These are phyloP conservation scores for Oleoguttula mirabilis DNA, from an alignment of 495 filamentous ascomycete genomes.

Conservation along the genomic window DNA sequence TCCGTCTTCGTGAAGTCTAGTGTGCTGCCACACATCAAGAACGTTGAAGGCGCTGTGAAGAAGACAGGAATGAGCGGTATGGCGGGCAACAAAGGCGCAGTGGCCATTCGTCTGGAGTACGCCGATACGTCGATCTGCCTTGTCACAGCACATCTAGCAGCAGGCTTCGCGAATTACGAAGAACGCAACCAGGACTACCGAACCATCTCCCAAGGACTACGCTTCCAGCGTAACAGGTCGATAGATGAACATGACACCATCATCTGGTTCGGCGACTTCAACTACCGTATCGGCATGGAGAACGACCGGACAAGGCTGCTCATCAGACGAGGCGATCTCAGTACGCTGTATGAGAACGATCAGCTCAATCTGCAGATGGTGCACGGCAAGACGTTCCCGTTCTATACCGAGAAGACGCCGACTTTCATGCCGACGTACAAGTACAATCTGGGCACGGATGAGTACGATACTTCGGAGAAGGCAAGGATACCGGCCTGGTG, in stretches of 20 bases:
- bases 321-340: conserved; percentile 55
- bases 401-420: conserved; percentile 77
- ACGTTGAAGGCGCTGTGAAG: conserved; percentile 90
- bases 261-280: conserved; percentile 98
- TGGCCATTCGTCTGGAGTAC: conserved; percentile 91
- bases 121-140: conserved; percentile 91
- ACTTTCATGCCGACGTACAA: conserved; percentile 89
- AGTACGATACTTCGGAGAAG: conserved; percentile 92
- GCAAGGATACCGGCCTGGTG: conserved; percentile 93
- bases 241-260: conserved; percentile 89
- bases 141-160: conserved; percentile 91
- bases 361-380: conserved; percentile 97
- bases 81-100: conserved; percentile 95
- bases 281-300: conserved; percentile 84
- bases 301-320: conserved; percentile 69
- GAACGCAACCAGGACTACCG: conserved; percentile 87
- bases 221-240: conserved; percentile 77
- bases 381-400: conserved; percentile 74
- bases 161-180: conserved; percentile 94
- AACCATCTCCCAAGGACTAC: conserved; percentile 74
- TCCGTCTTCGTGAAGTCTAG: conserved; percentile 79
- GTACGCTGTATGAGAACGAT: conserved; percentile 81
- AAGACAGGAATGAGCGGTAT: conserved; percentile 97
- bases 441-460: conserved; percentile 75
- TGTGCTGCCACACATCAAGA: conserved; percentile 69